Evolutionary conservation across 768 basidiomycete species (phyloP).

Genomic region (Tylopilus felleus): DNA sequence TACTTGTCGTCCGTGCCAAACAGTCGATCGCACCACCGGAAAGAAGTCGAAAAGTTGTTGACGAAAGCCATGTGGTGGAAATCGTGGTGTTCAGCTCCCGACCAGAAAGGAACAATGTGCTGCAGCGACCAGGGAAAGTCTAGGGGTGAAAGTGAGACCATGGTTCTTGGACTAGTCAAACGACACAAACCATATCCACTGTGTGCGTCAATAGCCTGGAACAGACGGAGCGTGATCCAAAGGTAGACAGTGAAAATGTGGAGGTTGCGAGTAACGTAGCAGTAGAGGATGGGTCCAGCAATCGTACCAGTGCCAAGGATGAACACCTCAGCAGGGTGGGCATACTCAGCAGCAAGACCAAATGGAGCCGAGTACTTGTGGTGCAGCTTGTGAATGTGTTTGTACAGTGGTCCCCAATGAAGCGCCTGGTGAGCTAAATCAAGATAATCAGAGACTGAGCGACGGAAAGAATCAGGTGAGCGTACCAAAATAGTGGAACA

Average conservation of each 20-base stretch:
- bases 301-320: slow-evolving; percentile 93
- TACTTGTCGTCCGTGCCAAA: slow-evolving; percentile 93
- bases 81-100: slow-evolving; percentile 95
- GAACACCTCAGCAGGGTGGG: slow-evolving; percentile 94
- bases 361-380: slow-evolving; percentile 98
- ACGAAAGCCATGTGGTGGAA: slow-evolving; percentile 98
- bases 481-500: slow-evolving; percentile 86
- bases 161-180: neutral
- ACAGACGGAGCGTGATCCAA: slow-evolving; percentile 91
- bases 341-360: slow-evolving; percentile 96
- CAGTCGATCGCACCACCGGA: slow-evolving; percentile 89
- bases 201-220: slow-evolving; percentile 97
- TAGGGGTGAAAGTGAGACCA: slow-evolving; percentile 20
- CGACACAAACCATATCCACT: slow-evolving; percentile 78
- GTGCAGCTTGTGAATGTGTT: slow-evolving; percentile 94
- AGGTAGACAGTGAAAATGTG: slow-evolving; percentile 93
- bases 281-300: slow-evolving; percentile 82
- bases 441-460: neutral
- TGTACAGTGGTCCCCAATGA: slow-evolving; percentile 82
- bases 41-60: slow-evolving; percentile 91
- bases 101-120: slow-evolving; percentile 93
- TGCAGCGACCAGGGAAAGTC: slow-evolving; percentile 98
- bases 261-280: slow-evolving; percentile 63
- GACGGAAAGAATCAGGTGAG: neutral
- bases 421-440: slow-evolving; percentile 79